Conservation (phyloP, 129 eudicot species). For the Helianthus tuberosus region DNA sequence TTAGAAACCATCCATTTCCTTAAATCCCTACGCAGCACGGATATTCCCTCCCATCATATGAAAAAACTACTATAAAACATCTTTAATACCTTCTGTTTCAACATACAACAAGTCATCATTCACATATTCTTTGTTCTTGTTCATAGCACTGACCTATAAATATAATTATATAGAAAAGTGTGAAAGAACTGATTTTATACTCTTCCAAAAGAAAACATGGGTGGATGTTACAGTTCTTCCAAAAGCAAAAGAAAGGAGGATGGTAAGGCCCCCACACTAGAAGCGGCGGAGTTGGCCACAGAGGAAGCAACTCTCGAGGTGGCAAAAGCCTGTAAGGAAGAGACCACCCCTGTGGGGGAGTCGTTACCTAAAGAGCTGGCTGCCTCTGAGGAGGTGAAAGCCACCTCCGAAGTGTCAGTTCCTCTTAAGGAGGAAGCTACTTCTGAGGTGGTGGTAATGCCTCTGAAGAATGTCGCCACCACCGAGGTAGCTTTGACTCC, state of each 20-base stretch:
- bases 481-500: neutral
- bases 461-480: constrained; percentile 4
- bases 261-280: constrained; percentile 18
- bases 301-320: neutral
- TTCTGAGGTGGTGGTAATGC: constrained; percentile 8
- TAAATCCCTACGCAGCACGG: constrained; percentile 25
- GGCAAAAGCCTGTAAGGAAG: neutral
- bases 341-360: neutral
- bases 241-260: constrained; percentile 19
- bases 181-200: constrained; percentile 11
- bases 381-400: neutral
- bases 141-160: constrained; percentile 18
- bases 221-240: constrained; percentile 37
- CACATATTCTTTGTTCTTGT: constrained; percentile 13
- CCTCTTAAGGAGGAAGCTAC: neutral
- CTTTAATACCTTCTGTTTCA: constrained; percentile 13
- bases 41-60: constrained; percentile 13
- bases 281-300: constrained; percentile 16
- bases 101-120: constrained; percentile 19
- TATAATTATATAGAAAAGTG: too few relatives aligned
- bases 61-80: constrained; percentile 27
- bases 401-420: neutral
- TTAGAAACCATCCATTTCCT: constrained; percentile 18
- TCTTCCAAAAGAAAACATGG: constrained; percentile 26
- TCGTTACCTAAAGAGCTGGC: neutral